These are phyloP conservation scores for Lathyrus tuberosus DNA, from an alignment of 306 rosid species.

Conservation along the genomic window DNA sequence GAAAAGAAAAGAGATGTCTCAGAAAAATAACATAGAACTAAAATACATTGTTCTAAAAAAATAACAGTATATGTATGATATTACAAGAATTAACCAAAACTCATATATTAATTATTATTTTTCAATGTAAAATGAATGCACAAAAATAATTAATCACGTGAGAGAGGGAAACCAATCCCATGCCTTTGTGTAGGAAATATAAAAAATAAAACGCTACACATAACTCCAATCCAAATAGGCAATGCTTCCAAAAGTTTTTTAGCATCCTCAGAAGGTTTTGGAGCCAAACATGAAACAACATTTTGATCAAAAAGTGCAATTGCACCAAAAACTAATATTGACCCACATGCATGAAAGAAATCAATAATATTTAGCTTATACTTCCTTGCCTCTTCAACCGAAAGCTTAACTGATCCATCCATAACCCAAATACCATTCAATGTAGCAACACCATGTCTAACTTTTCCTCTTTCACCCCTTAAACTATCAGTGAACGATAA, in stretches of 20 bases:
- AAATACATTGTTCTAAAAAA: no score
- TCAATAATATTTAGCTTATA: conserved; percentile 58
- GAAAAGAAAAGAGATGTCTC: no score
- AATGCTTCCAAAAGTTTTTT: conserved; percentile 54
- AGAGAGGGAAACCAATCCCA: conserved; percentile 84
- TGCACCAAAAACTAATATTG: conserved; percentile 67
- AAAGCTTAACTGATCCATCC: conserved; percentile 55
- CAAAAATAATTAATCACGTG: conserved; percentile 40
- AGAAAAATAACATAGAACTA: no score
- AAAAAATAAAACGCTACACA: conserved; percentile 71
- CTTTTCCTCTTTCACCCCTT: conserved; percentile 61
- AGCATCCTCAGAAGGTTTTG: conserved; percentile 63
- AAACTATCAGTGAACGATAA: conserved; percentile 75
- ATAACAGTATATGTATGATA: no score
- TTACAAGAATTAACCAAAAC: no score
- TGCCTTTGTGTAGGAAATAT: conserved; percentile 71
- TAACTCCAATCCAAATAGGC: conserved; percentile 68
- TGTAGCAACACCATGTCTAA: conserved; percentile 69
- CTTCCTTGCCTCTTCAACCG: conserved; percentile 43
- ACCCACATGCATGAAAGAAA: conserved; percentile 70
- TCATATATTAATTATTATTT: no score
- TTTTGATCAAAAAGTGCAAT: conserved; percentile 73
- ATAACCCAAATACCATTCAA: conserved; percentile 66
- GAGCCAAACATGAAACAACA: conserved; percentile 69
- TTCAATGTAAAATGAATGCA: background rate